These are phyloP conservation scores for Paxillus rubicundulus DNA, from an alignment of 768 basidiomycete genomes.

Conservation along the genomic window DNA sequence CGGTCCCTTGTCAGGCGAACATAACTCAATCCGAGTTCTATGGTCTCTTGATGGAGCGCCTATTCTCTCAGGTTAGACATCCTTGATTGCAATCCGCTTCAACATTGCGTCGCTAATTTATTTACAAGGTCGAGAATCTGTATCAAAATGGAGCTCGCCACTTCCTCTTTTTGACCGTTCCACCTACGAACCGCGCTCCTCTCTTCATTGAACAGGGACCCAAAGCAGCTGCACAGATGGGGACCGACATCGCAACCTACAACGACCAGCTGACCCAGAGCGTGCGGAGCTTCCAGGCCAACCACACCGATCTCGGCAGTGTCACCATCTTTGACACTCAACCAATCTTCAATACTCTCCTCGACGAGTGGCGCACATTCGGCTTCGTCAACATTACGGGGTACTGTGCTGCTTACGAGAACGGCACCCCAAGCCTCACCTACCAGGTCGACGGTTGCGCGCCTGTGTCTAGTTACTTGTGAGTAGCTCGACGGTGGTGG, in stretches of 20 bases:
- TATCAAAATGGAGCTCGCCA: slow-evolving; percentile 50
- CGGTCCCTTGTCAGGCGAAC: slow-evolving; percentile 16
- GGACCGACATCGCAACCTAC: slow-evolving; percentile 43
- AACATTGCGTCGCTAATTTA: background rate
- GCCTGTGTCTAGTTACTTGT: slow-evolving; percentile 67
- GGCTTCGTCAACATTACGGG: slow-evolving; percentile 61
- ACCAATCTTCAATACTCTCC: slow-evolving; percentile 55
- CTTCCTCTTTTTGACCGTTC: too few relatives aligned
- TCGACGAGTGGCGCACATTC: slow-evolving; percentile 50
- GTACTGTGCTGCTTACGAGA: slow-evolving; percentile 56
- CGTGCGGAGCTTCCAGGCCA: slow-evolving; percentile 40
- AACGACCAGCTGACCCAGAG: slow-evolving; percentile 45
- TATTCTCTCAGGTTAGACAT: slow-evolving; percentile 27
- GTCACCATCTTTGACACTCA: slow-evolving; percentile 54
- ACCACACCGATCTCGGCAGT: slow-evolving; percentile 42
- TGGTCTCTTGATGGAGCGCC: slow-evolving; percentile 21
- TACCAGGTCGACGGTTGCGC: slow-evolving; percentile 58
- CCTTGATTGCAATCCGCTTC: background rate
- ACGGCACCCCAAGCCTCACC: slow-evolving; percentile 50
- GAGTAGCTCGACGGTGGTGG: slow-evolving; percentile 23
- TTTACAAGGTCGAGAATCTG: slow-evolving; percentile 18
- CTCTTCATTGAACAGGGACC: slow-evolving; percentile 44
- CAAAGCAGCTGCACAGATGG: slow-evolving; percentile 26
- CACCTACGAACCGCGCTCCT: slow-evolving; percentile 54
- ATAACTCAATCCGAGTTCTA: slow-evolving; percentile 23